These are phyloP conservation scores for Phytophthora constricta DNA, from an alignment of 352 stramenopile genomes.

Conservation along the genomic window DNA sequence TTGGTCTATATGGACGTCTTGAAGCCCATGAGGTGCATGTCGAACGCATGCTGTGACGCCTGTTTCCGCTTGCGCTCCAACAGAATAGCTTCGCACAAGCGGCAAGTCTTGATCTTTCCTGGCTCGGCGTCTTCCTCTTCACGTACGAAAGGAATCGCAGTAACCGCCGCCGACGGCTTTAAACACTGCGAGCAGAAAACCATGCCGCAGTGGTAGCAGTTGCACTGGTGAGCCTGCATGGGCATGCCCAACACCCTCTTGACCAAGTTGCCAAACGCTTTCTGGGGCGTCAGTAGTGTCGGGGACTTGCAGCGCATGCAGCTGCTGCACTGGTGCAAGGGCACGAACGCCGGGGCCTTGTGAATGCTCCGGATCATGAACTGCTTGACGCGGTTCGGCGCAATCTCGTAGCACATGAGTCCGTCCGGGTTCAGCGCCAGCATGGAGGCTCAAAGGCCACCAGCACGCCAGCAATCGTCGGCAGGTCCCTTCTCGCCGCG, in stretches of 20 bases:
- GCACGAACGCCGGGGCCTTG: conserved; percentile 51
- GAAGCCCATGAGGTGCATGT: conserved; percentile 67
- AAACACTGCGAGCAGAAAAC: conserved; percentile 78
- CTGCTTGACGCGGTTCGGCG: conserved; percentile 61
- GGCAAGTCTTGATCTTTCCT: conserved; percentile 66
- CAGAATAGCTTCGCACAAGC: conserved; percentile 66
- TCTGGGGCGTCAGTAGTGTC: conserved; percentile 51
- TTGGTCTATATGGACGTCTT: conserved; percentile 34
- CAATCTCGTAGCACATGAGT: conserved; percentile 85
- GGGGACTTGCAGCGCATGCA: conserved; percentile 79
- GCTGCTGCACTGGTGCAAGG: conserved; percentile 59
- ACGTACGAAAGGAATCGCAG: conserved; percentile 61
- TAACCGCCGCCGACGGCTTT: conserved; percentile 53
- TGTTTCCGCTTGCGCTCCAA: conserved; percentile 65
- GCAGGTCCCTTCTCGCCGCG: conserved; percentile 56
- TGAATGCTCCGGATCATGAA: conserved; percentile 76
- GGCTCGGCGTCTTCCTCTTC: conserved; percentile 58
- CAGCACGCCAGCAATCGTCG: conserved; percentile 59
- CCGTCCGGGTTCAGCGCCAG: conserved; percentile 66
- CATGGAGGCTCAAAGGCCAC: conserved; percentile 70
- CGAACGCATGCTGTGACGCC: conserved; percentile 54
- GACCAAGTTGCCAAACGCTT: conserved; percentile 61
- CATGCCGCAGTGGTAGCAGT: conserved; percentile 87
- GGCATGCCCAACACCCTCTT: conserved; percentile 57
- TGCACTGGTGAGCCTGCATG: conserved; percentile 59